Conservation (phyloP, 2,329 filamentous ascomycete species). For the Diaporthe ilicicola region DNA sequence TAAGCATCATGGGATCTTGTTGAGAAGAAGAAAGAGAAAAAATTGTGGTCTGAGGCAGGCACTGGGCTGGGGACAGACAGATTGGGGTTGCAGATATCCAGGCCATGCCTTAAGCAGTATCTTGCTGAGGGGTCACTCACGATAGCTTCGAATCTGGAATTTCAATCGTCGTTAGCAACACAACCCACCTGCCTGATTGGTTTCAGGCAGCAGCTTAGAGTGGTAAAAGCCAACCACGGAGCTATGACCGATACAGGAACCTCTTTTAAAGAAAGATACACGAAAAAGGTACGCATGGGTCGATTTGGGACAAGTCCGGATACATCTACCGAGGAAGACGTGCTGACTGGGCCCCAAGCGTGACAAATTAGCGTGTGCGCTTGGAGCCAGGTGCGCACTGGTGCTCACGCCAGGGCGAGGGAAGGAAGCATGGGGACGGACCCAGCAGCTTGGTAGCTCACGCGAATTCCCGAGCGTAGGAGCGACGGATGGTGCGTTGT, state of each 20-base stretch:
- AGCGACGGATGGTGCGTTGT: conserved; percentile 22
- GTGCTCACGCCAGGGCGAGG: not conserved
- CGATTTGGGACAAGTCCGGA: not conserved
- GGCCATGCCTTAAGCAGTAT: not conserved
- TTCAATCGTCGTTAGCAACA: no score
- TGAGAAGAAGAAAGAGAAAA: no score
- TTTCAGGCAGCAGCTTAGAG: not conserved
- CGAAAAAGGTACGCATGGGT: not conserved
- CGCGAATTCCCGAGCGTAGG: conserved; percentile 12
- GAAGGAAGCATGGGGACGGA: not conserved
- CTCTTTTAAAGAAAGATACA: not conserved
- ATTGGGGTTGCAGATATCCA: not conserved
- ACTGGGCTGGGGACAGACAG: not conserved
- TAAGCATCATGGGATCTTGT: not conserved
- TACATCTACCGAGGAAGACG: not conserved
- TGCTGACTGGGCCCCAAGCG: not conserved
- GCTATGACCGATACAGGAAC: not conserved
- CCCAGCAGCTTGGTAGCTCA: conserved; percentile 25
- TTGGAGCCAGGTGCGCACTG: not conserved
- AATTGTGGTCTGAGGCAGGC: not conserved
- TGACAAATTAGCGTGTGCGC: not conserved
- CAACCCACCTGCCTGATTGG: no score
- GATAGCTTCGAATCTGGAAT: no score
- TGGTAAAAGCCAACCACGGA: not conserved
- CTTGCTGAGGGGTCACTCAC: not conserved